Base-by-base conservation (phyloP, 192 early-diverging fungal genomes). In the Pilobolus umbonatus region DNA sequence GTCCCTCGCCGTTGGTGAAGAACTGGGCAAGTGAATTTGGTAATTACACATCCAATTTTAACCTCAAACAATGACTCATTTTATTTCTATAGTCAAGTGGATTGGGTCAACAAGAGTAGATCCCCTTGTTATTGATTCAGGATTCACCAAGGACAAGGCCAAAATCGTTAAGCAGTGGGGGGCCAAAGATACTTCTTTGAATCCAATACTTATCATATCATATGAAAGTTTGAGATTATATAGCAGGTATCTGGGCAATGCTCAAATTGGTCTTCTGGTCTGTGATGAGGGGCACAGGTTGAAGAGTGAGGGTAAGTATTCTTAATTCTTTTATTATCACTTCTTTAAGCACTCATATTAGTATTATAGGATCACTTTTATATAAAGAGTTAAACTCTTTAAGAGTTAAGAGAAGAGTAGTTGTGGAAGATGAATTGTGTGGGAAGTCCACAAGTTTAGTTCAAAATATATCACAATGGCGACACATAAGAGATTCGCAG, bases 21-120 rank as follows among this genome's bases (percentile, higher is more conserved):
- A 99, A 99, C 67, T 99, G 98, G 98, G 94, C 88, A 15, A 99
- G 98, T 65, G 98, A 99, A 78, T 62, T 98, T 11, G 72, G 74
- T 69, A 65, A 42, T 25, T 32, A 26, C n/a, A 0, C 34, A n/a
- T n/a, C n/a, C n/a, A n/a, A n/a, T n/a, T n/a, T n/a, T n/a, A n/a
- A n/a, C n/a, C n/a, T n/a, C n/a, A n/a, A n/a, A n/a, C n/a, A n/a
- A n/a, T n/a, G n/a, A n/a, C n/a, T 38, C 38, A 29, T 0, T 6
- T 15, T n/a, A 21, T 15, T 30, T 25, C 6, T 54, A 61, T 70
- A 63, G 79, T 85, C 47, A 99, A 98, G 65, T 98, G 95, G 96
- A 80, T 99, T 0, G 95, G 96, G 4, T 74, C 84, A 2, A 78
- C 75, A 45, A 79, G 89, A 36, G 91, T 99, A 21, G 79, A 83